These are phyloP conservation scores for Hibiscus mutabilis DNA, from an alignment of 345 rosid species.

Conservation along the genomic window DNA sequence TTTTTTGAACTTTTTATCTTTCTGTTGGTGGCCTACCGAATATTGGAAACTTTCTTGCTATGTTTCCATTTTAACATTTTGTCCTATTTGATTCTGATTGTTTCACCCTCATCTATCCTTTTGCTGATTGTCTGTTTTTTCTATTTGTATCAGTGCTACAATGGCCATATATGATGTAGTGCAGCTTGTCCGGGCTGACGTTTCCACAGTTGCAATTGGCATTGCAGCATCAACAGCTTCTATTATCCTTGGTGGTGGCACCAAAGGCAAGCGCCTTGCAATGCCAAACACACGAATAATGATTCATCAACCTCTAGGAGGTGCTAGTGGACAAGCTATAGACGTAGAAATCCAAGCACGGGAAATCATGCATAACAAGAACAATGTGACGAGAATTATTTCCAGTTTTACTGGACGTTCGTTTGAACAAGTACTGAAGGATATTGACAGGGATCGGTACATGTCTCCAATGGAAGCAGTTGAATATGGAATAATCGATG, in stretches of 20 bases:
- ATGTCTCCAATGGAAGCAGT: constrained; percentile 95
- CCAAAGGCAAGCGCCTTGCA: constrained; percentile 88
- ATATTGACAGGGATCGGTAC: constrained; percentile 79
- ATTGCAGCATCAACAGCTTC: constrained; percentile 90
- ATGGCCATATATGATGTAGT: constrained; percentile 93
- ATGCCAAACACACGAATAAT: constrained; percentile 95
- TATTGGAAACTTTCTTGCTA: neutral
- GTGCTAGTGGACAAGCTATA: constrained; percentile 79
- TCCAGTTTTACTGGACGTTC: constrained; percentile 69
- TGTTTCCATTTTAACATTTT: neutral
- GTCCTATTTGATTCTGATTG: neutral
- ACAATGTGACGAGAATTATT: constrained; percentile 54
- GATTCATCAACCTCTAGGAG: constrained; percentile 96
- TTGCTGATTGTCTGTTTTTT: neutral
- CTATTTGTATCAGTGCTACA: constrained; percentile 54
- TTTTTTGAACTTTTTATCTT: neutral
- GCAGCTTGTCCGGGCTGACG: constrained; percentile 87
- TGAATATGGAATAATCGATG: constrained; percentile 89
- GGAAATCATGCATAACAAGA: constrained; percentile 87
- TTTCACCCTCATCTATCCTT: neutral
- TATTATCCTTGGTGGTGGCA: constrained; percentile 84
- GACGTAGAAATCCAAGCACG: constrained; percentile 88
- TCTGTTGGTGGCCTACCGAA: neutral
- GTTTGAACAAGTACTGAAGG: constrained; percentile 64
- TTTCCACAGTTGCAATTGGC: constrained; percentile 82